Evolutionary conservation across 1,284 basidiomycete species (phyloP), one percentile per base, ranked within the genome.

Genomic region (Ganoderma resinaceum): DNA sequence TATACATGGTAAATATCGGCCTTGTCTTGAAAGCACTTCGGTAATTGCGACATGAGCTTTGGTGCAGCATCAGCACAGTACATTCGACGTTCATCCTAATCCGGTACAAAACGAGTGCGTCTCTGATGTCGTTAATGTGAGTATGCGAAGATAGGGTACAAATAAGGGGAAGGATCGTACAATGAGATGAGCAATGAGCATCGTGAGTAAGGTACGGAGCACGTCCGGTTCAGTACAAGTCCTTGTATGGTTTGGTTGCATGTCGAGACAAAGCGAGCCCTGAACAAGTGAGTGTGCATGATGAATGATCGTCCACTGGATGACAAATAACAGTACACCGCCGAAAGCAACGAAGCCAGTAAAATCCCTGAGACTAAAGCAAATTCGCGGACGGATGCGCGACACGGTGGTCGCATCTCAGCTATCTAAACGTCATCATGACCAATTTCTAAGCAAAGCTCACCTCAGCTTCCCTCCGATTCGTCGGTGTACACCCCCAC

Each of bases 151-250:
- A 52, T 64, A 63, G 40, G 31, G 52, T 42, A 40, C 31, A 61
- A 43, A 61, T 58, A 60, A 53, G 62, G 33, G 61, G 55, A 62
- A 40, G 53, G 49, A 60, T 67, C 67, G 63, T 65, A 71, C 67
- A 69, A 29, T 31, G 29, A 57, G 65, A 66, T 65, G 62, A 42
- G 33, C 55, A 26, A 26, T 49, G 53, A 57, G 53, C 53, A 58
- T 3, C 33, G 58, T 60, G 58, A 42, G 37, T 69, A 72, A 69
- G 66, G 68, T 69, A 69, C 58, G 61, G 64, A 61, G 66, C 60
- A 63, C 55, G 58, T 67, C 66, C 66, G 38, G 63, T 46, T 58
- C 57, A 67, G 40, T 49, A 65, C 23, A 37, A 65, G 70, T 69
- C 66, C 66, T 26, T 35, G 37, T 60, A 37, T 38, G 33, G 37